These are phyloP conservation scores for Gnaphalium uliginosum DNA, from an alignment of 129 eudicot species.

Conservation along the genomic window DNA sequence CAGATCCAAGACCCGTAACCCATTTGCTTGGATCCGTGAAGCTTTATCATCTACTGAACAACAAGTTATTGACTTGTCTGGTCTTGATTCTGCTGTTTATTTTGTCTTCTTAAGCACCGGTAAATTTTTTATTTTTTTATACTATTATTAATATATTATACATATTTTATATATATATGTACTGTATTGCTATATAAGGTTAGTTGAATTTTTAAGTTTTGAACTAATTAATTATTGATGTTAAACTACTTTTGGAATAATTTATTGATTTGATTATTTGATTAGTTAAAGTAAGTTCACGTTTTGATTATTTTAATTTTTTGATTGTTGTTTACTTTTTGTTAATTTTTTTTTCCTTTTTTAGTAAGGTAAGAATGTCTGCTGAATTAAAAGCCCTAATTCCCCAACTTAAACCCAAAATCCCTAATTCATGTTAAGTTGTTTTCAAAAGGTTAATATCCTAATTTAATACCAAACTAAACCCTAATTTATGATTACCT, in stretches of 20 bases:
- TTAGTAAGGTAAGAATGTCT: background rate
- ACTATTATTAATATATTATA: background rate
- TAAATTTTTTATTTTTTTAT: conserved; percentile 1
- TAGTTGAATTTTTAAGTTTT: background rate
- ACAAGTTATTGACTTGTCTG: conserved; percentile 61
- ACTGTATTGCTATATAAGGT: background rate
- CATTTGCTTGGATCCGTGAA: conserved; percentile 87
- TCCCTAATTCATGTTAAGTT: no score
- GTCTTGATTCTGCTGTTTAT: conserved; percentile 94
- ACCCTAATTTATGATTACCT: background rate
- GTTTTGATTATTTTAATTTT: background rate
- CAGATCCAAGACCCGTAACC: conserved; percentile 55
- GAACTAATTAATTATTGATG: background rate
- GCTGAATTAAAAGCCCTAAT: background rate
- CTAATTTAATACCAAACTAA: background rate
- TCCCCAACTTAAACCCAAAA: no score
- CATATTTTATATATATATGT: background rate
- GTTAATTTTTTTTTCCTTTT: conserved; percentile 8
- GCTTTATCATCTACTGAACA: conserved; percentile 63
- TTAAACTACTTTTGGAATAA: background rate
- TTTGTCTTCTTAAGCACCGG: conserved; percentile 85
- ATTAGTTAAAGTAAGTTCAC: background rate
- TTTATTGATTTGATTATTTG: background rate
- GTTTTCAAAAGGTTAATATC: background rate
- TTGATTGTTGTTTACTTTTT: conserved; percentile 10